phyloP scores from a whole-genome alignment of 129 eudicot species.

The Flaveria linearis region DNA sequence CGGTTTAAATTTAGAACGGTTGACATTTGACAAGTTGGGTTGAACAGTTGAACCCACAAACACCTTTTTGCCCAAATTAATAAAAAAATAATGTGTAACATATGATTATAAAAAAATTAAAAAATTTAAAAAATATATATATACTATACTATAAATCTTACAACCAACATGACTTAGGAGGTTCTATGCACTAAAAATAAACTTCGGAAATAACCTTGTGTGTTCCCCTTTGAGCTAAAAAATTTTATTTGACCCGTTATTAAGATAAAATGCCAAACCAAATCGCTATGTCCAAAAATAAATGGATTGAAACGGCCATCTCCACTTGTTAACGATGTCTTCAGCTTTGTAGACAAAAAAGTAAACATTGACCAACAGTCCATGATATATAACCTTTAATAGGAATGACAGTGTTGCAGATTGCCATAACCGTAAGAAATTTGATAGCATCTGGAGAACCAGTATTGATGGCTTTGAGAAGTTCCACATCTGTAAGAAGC shows the following conservation, averaged over 20 bases:
- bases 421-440: conserved; percentile 89
- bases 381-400: conserved; percentile 58
- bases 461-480: conserved; percentile 62
- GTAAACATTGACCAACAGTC: background rate
- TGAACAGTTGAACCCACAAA: background rate
- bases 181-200: conserved; percentile 8
- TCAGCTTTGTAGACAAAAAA: background rate
- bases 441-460: conserved; percentile 69
- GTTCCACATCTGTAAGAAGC: conserved; percentile 66
- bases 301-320: background rate
- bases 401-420: conserved; percentile 93
- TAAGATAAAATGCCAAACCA: background rate
- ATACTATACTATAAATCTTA: background rate
- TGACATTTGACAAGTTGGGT: background rate
- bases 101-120: background rate
- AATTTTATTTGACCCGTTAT: background rate
- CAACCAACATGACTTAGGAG: background rate
- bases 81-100: background rate
- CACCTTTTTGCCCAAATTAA: background rate
- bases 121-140: no score
- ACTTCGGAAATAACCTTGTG: background rate
- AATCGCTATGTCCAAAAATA: background rate
- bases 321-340: background rate
- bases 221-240: background rate
- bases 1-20: background rate